Evolutionary conservation across 352 stramenopile genomes (phyloP).

Genomic region (Paralagenidium karlingii): DNA sequence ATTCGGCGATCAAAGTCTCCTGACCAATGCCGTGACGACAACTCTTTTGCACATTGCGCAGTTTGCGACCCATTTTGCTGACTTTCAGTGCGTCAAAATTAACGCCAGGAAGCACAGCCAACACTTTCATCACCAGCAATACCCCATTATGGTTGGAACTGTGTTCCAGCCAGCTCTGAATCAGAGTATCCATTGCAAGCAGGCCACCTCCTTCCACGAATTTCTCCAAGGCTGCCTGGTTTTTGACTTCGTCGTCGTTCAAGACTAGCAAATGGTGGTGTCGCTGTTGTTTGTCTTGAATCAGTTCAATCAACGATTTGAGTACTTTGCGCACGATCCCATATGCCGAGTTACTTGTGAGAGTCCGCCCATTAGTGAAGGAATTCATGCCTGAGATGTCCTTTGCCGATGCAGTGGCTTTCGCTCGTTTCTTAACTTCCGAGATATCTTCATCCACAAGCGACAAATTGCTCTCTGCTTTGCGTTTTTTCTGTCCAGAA

Average conservation of each 20-base stretch:
- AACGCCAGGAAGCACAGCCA: constrained; percentile 44
- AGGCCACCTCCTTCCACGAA: constrained; percentile 47
- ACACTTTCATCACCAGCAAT: constrained; percentile 52
- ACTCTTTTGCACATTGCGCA: constrained; percentile 24
- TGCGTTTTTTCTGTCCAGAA: constrained; percentile 23
- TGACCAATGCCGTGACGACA: constrained; percentile 9
- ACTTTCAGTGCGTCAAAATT: constrained; percentile 19
- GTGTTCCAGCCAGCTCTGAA: constrained; percentile 28
- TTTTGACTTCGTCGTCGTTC: too few relatives aligned
- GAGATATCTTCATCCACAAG: too few relatives aligned
- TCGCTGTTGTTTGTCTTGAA: too few relatives aligned
- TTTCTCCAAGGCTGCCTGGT: constrained; percentile 18
- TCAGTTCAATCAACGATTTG: too few relatives aligned
- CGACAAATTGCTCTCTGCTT: constrained; percentile 9
- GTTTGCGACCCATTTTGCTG: constrained; percentile 41
- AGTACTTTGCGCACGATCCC: constrained; percentile 23
- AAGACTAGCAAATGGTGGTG: too few relatives aligned
- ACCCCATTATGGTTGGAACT: constrained; percentile 37
- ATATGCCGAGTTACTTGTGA: neutral
- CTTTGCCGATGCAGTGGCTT: constrained; percentile 11
- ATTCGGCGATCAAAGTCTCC: constrained; percentile 12
- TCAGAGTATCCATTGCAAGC: constrained; percentile 20
- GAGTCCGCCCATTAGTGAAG: neutral
- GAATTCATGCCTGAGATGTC: neutral
- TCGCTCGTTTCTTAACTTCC: neutral